Conservation (phyloP, 805 yeast genomes). For the Zygosaccharomyces kombuchaensis region DNA sequence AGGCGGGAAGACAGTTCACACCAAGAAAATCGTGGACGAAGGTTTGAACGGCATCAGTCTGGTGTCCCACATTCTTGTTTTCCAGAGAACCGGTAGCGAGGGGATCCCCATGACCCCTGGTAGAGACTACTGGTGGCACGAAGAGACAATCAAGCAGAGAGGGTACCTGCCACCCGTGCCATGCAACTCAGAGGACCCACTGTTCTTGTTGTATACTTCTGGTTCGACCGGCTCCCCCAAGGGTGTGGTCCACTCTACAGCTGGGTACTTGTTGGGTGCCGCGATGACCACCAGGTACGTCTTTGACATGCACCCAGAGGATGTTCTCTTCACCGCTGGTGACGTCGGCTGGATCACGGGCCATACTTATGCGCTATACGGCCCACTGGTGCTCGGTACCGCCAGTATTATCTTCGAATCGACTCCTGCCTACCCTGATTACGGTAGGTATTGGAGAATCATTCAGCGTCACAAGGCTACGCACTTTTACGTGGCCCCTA, state of each 20-base stretch:
- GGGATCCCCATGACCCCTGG: slow-evolving; percentile 37
- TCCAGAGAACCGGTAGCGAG: slow-evolving; percentile 66
- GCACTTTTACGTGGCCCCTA: slow-evolving; percentile 82
- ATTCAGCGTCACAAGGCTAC: slow-evolving; percentile 67
- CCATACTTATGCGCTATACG: slow-evolving; percentile 77
- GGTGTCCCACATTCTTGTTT: slow-evolving; percentile 67
- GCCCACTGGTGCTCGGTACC: slow-evolving; percentile 72
- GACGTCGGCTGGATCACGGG: slow-evolving; percentile 93
- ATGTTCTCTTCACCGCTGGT: slow-evolving; percentile 78
- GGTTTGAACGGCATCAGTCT: slow-evolving; percentile 63
- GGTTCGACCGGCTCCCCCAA: slow-evolving; percentile 89
- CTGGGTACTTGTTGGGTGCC: slow-evolving; percentile 73
- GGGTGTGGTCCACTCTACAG: slow-evolving; percentile 79
- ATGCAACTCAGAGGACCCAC: slow-evolving; percentile 74
- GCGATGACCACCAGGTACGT: slow-evolving; percentile 67
- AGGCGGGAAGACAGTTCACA: slow-evolving; percentile 77
- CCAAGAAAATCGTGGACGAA: slow-evolving; percentile 79
- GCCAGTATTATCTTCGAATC: slow-evolving; percentile 81
- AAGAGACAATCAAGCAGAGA: slow-evolving; percentile 59
- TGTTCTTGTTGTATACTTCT: slow-evolving; percentile 76
- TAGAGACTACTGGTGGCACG: slow-evolving; percentile 76
- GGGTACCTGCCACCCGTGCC: slow-evolving; percentile 69
- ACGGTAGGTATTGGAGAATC: slow-evolving; percentile 75
- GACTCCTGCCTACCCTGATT: slow-evolving; percentile 81
- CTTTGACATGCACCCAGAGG: slow-evolving; percentile 72